Base-by-base conservation (phyloP, 169 alveolate species). In the Cryptosporidium meleagridis region DNA sequence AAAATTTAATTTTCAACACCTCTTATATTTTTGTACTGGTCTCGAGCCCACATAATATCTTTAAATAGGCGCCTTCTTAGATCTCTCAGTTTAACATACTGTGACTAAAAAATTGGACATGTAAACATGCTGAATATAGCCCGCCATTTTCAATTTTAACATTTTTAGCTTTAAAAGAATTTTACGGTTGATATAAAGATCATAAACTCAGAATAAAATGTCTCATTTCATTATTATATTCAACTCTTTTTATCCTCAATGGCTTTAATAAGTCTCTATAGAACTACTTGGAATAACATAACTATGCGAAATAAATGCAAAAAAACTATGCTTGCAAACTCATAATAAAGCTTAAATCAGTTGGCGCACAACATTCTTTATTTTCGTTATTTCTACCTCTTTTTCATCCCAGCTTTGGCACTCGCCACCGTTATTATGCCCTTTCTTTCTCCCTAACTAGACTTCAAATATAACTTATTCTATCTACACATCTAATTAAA, bases 1-100 rank as follows among this genome's bases (percentile, higher is more conserved):
- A 2, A 45, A 14, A 9, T 4, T 2, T n/a, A 12, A 48, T 14
- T 12, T 5, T 48, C 55, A 48, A 37, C 26, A 6, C 51, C n/a
- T 26, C 53, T 31, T 65, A 37, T 65, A 65, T 65, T 65, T 65
- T 65, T 65, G 72, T 65, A 65, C 31, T 35, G 52, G 52, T 65
- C 72, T 65, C 72, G 51, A 26, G 48, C 72, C 72, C 72, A 33
- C 72, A 65, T 26, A 23, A 26, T 26, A n/a, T 26, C 37, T 23
- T 55, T 55, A 8, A n/a, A 48, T 48, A 48, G 53, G n/a, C 67
- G 67, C 67, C 67, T 23, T 23, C 8, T 26, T 26, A 26, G 67
- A 55, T 55, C 67, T 55, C 65, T 55, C 39, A 23, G 4, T 55
- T 55, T 55, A 55, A 26, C 12, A 21, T 55, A 10, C 23, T 26